Evolutionary conservation across 2,329 filamentous ascomycete species (phyloP).

Genomic region (Scolecobasidium constrictum): DNA sequence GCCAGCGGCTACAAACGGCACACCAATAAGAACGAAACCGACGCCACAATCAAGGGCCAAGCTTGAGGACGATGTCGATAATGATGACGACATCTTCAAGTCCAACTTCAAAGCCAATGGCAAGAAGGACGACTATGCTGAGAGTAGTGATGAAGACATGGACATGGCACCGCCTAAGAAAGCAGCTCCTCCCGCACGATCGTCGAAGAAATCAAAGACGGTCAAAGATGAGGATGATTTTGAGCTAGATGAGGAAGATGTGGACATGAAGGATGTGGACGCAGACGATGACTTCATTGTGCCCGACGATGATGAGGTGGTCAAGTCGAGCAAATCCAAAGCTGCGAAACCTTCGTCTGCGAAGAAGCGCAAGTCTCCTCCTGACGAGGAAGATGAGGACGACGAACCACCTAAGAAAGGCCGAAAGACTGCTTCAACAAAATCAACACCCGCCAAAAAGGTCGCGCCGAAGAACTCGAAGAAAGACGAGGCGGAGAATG

Average conservation of each 20-base stretch:
- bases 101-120: conserved; percentile 55
- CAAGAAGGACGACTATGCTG: conserved; percentile 65
- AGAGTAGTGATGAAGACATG: conserved; percentile 58
- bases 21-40: conserved; percentile 31
- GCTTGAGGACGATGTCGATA: conserved; percentile 19
- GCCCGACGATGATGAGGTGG: conserved; percentile 10
- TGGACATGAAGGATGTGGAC: conserved; percentile 40
- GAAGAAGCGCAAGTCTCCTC: conserved; percentile 44
- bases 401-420: conserved; percentile 51
- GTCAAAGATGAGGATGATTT: conserved; percentile 30
- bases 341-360: conserved; percentile 13
- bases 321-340: conserved; percentile 1
- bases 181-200: conserved; percentile 28
- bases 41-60: conserved; percentile 35
- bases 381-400: conserved; percentile 41
- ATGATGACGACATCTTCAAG: conserved; percentile 66
- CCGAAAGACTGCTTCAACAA: conserved; percentile 20
- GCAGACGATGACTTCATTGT: conserved; percentile 8
- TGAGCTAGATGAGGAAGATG: conserved; percentile 32
- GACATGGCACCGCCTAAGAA: conserved; percentile 33
- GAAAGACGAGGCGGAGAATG: conserved; percentile 44
- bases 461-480: conserved; percentile 22
- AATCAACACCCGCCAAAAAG: conserved; percentile 41
- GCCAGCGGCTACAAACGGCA: conserved; percentile 25
- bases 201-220: conserved; percentile 27